A percentile compares a stretch with the other conserved stretches of the same genome.
These are phyloP conservation scores for Coniochaeta hoffmannii DNA, from an alignment of 2,329 filamentous ascomycete species.

Conservation along the genomic window DNA sequence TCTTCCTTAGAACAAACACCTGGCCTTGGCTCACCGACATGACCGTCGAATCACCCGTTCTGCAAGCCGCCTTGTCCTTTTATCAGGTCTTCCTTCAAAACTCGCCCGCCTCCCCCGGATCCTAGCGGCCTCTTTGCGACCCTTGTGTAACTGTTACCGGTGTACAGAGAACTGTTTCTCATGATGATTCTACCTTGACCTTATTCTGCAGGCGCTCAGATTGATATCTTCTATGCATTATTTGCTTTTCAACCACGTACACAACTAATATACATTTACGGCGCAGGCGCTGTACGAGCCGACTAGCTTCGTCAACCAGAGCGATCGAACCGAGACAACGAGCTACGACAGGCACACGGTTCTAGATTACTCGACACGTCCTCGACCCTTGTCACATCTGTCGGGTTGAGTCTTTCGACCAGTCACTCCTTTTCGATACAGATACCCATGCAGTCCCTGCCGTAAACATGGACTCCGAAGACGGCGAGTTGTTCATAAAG, in stretches of 20 bases:
- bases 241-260: neutral
- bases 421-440: slow-evolving; percentile 14
- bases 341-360: neutral
- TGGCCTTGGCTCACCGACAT: neutral
- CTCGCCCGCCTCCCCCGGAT: neutral
- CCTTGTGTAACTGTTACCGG: neutral
- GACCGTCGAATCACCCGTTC: neutral
- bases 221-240: neutral
- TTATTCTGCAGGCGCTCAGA: neutral
- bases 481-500: slow-evolving; percentile 86
- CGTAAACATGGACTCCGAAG: slow-evolving; percentile 75
- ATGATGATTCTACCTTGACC: neutral
- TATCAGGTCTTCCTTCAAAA: neutral
- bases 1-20: neutral
- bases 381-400: slow-evolving; percentile 6
- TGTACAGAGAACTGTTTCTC: neutral
- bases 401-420: slow-evolving; percentile 9
- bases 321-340: neutral
- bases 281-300: neutral
- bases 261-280: neutral
- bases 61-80: neutral
- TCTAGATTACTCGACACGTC: neutral
- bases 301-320: neutral
- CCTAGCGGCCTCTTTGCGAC: neutral
- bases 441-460: slow-evolving; percentile 39